phyloP scores from a whole-genome alignment of 768 basidiomycete species.

The Lentinus tigrinus region DNA sequence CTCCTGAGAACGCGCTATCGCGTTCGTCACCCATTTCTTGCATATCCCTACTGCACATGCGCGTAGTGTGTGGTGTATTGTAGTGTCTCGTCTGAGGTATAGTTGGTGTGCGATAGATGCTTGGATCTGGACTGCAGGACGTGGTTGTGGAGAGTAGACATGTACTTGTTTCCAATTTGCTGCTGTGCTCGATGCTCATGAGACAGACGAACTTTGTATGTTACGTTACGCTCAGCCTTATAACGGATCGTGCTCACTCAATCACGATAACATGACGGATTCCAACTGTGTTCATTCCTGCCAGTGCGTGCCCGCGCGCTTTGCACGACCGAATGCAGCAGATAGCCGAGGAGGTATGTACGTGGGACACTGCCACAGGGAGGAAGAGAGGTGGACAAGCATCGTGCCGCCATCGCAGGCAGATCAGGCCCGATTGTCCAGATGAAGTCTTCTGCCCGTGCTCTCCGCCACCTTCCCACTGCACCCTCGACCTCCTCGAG shows the following conservation, averaged over 20 bases:
- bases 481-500: background rate
- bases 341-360: too few relatives aligned
- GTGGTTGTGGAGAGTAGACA: background rate
- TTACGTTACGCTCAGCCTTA: background rate
- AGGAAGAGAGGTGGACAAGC: too few relatives aligned
- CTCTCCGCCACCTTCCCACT: background rate
- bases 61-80: background rate
- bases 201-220: background rate
- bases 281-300: too few relatives aligned
- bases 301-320: too few relatives aligned
- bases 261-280: too few relatives aligned
- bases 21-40: background rate
- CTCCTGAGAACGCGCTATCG: too few relatives aligned
- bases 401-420: too few relatives aligned
- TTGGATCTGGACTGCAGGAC: background rate
- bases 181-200: too few relatives aligned
- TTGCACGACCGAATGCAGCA: too few relatives aligned
- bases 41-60: background rate
- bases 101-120: background rate
- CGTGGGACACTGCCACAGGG: too few relatives aligned
- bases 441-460: constrained; percentile 1
- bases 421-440: background rate
- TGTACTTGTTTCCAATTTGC: background rate
- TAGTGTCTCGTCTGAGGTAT: background rate
- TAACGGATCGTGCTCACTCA: background rate